These are phyloP conservation scores for Apiospora saccharicola DNA, from an alignment of 2,329 filamentous ascomycete species.

Conservation along the genomic window DNA sequence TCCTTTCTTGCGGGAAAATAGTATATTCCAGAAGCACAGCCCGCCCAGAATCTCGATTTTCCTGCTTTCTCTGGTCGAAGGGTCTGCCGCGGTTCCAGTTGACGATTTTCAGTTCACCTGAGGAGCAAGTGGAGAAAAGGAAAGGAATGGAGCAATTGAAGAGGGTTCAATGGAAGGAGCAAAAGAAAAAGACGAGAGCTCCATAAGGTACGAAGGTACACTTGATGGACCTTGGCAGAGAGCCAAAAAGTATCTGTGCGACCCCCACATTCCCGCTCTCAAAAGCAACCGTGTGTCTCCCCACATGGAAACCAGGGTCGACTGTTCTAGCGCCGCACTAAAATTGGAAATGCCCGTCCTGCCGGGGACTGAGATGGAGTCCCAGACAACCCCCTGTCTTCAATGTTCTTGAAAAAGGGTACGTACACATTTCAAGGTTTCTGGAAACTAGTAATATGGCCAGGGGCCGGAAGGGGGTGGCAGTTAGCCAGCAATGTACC, in stretches of 20 bases:
- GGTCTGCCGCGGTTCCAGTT: neutral
- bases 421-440: slow-evolving; percentile 16
- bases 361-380: slow-evolving; percentile 6
- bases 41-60: neutral
- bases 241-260: neutral
- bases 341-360: slow-evolving; percentile 19
- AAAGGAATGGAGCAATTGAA: neutral
- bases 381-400: neutral
- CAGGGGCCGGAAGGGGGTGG: neutral
- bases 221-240: neutral
- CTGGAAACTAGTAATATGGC: slow-evolving; percentile 1
- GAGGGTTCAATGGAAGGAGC: neutral
- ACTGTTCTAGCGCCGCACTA: slow-evolving; percentile 15
- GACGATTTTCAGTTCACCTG: slow-evolving; percentile 7
- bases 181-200: neutral
- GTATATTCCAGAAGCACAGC: neutral
- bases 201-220: slow-evolving; percentile 3
- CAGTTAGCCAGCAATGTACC: neutral
- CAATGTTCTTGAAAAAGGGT: neutral
- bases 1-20: neutral
- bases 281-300: slow-evolving; percentile 15
- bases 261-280: slow-evolving; percentile 19
- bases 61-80: neutral
- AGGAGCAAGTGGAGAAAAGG: neutral
- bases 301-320: slow-evolving; percentile 18